Percentiles rank a stretch among this genome's conserved stretches.
Conservation (phyloP, 257 asterid species). For the Paulownia fortunei region DNA sequence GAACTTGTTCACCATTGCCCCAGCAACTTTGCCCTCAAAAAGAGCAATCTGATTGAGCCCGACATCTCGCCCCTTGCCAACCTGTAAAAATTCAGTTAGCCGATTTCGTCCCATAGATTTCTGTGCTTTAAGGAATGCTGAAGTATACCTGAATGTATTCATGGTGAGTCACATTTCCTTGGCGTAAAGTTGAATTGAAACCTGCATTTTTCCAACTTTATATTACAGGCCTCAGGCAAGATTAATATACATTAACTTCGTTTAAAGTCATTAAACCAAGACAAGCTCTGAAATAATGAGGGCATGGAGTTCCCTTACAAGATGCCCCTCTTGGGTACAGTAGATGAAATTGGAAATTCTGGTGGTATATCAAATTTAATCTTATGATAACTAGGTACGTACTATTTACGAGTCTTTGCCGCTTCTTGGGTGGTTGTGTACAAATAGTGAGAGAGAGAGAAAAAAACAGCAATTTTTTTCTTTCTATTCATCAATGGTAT, state of each 20-base stretch:
- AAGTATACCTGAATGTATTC: slow-evolving; percentile 91
- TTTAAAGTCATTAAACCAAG: neutral
- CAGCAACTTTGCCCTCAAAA: slow-evolving; percentile 99
- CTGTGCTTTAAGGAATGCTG: neutral
- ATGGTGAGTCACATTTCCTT: slow-evolving; percentile 98
- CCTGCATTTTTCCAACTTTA: slow-evolving; percentile 63
- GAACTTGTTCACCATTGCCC: slow-evolving; percentile 99
- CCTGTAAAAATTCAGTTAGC: slow-evolving; percentile 55
- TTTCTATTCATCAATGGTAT: neutral
- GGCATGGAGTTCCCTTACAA: neutral
- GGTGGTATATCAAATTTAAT: neutral
- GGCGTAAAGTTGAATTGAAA: slow-evolving; percentile 93
- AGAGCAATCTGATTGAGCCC: slow-evolving; percentile 98
- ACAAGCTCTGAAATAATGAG: slow-evolving; percentile 9
- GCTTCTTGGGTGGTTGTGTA: slow-evolving; percentile 19
- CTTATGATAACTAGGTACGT: neutral
- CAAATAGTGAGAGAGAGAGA: neutral
- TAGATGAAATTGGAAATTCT: slow-evolving; percentile 5
- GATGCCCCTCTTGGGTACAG: neutral
- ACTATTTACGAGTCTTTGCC: neutral
- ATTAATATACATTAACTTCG: slow-evolving; percentile 9
- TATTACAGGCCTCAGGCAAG: neutral
- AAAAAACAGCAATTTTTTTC: neutral
- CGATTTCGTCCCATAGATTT: slow-evolving; percentile 20
- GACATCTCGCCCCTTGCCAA: slow-evolving; percentile 98